These are phyloP conservation scores for Plenodomus lindquistii DNA, from an alignment of 2,329 filamentous ascomycete species.

Conservation along the genomic window DNA sequence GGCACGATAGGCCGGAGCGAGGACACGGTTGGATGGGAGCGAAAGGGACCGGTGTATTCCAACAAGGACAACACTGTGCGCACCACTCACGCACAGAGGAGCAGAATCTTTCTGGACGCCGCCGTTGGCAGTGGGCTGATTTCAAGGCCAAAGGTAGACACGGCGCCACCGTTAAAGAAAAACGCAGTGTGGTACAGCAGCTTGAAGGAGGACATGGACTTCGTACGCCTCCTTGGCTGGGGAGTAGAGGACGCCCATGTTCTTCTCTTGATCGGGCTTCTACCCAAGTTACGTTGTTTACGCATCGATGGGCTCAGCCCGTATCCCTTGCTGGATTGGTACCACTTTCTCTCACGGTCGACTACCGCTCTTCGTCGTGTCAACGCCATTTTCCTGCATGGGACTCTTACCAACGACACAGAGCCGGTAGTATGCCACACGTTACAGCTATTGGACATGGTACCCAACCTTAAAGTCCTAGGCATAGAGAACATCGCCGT, in stretches of 20 bases:
- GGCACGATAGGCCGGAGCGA: not conserved
- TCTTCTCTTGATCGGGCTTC: not conserved
- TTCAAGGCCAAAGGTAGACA: not conserved
- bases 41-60: not conserved
- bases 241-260: conserved; percentile 3
- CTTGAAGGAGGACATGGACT: conserved; percentile 3
- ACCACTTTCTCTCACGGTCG: conserved; percentile 4
- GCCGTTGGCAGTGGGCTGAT: conserved; percentile 1
- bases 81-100: not conserved
- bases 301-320: conserved; percentile 1
- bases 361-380: not conserved
- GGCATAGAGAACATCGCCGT: not conserved
- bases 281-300: not conserved
- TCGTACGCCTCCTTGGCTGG: not conserved
- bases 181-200: conserved; percentile 3
- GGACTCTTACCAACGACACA: not conserved
- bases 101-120: not conserved
- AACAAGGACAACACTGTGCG: not conserved
- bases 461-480: not conserved
- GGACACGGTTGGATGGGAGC: not conserved
- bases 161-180: not conserved
- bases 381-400: not conserved
- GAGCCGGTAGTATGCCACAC: conserved; percentile 1
- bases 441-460: conserved; percentile 1
- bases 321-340: conserved; percentile 3